Evolutionary conservation across 805 yeast genomes (phyloP), one percentile per base, ranked within the genome.

Genomic region (Starmerella gropengiesseri): DNA sequence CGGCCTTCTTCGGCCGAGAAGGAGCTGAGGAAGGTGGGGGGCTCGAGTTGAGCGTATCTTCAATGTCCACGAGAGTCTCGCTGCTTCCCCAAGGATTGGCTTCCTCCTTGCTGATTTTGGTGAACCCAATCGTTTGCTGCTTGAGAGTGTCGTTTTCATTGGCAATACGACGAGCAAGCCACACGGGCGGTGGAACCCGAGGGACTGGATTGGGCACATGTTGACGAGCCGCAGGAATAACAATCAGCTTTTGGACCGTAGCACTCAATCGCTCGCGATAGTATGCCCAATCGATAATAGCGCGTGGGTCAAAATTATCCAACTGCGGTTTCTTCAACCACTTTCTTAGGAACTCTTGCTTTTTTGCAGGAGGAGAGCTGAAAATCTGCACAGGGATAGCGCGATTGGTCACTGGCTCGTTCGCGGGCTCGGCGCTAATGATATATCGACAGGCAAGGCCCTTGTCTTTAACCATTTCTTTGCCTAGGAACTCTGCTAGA

Each of bases 171-270:
- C 71, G 77, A 46, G 70, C 72, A 43, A 91, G 67, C 99, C 99
- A 91, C 23, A 80, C 91, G 0, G 99, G 99, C 56, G 89, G 96
- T 4, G 74, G 74, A 6, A 93, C 89, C 52, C 96, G 69, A 5
- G 96, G 96, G 33, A 93, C 96, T 0, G 99, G 99, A 55, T 91
- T 93, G 12, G 68, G 63, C 14, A 89, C 74, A 40, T 76, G 75
- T 64, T 91, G 98, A 42, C 89, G 67, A 5, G 96, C 97, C 4
- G 99, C 99, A 2, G 99, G 99, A 52, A 91, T 89, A 0, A 95
- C 81, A 52, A 91, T 83, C 54, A 91, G 85, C 62, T 93, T 91
- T 60, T 87, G 95, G 32, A 93, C 77, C 5, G 87, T 94, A 2
- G 95, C 85, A 0, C 89, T 93, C 27, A 91, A 69, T 55, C 99